phyloP scores from a whole-genome alignment of 495 filamentous ascomycete genomes.

The Neurospora sublineolata region DNA sequence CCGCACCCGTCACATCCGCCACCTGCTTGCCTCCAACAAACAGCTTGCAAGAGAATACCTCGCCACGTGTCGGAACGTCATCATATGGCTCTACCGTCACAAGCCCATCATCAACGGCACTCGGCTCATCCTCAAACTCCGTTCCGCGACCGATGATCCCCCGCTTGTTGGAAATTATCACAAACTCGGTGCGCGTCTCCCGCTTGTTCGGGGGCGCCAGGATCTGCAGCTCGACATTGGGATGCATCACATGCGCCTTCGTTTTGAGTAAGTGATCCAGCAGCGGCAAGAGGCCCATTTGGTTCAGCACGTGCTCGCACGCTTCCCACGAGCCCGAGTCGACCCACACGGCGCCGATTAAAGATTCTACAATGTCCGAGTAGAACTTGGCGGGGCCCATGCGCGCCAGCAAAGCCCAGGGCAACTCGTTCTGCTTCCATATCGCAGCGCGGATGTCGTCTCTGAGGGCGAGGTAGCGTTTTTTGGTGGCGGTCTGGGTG shows the following conservation, averaged over 20 bases:
- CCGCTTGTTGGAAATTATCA: background rate
- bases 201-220: constrained; percentile 18
- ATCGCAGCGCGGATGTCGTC: constrained; percentile 35
- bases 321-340: constrained; percentile 55
- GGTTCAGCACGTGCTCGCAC: constrained; percentile 48
- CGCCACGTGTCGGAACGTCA: background rate
- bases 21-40: constrained; percentile 38
- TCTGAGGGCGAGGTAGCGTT: constrained; percentile 41
- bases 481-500: constrained; percentile 28
- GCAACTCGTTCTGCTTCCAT: constrained; percentile 43
- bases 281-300: constrained; percentile 52
- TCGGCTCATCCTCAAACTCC: constrained; percentile 38
- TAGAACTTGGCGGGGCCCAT: constrained; percentile 69
- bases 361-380: constrained; percentile 73
- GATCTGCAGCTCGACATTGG: constrained; percentile 57
- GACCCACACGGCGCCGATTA: constrained; percentile 77
- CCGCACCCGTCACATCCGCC: constrained; percentile 33
- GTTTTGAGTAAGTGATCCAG: constrained; percentile 49
- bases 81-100: constrained; percentile 8
- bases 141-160: constrained; percentile 2
- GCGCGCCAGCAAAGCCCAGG: constrained; percentile 59
- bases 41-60: constrained; percentile 37
- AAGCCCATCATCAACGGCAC: constrained; percentile 23
- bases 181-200: background rate
- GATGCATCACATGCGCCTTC: constrained; percentile 55